These are phyloP conservation scores for Chlamydomonas applanata DNA, from an alignment of 139 green algal species.

Conservation along the genomic window DNA sequence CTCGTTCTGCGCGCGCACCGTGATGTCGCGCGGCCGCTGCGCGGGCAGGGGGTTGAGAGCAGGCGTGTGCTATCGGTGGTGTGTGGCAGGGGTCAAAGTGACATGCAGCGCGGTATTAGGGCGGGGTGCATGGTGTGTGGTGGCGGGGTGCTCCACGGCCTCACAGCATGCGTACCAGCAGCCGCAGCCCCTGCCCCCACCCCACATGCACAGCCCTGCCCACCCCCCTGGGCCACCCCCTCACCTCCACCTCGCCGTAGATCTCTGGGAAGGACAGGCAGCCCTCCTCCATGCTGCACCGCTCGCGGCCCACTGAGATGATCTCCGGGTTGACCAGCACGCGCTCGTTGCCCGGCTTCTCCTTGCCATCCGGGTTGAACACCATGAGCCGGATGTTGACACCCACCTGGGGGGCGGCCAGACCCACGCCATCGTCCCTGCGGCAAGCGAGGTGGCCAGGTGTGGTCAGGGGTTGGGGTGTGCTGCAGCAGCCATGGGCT, in stretches of 20 bases:
- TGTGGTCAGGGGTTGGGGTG: too few relatives aligned
- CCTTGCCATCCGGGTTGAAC: conserved; percentile 78
- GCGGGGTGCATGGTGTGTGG: too few relatives aligned
- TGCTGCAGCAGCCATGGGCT: too few relatives aligned
- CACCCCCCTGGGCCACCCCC: background rate
- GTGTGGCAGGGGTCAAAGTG: too few relatives aligned
- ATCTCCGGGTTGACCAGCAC: conserved; percentile 92
- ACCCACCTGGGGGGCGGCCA: conserved; percentile 95
- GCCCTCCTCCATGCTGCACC: conserved; percentile 71
- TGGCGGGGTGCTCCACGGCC: too few relatives aligned
- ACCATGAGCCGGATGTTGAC: conserved; percentile 98
- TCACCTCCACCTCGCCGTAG: conserved; percentile 68
- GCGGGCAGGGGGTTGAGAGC: too few relatives aligned
- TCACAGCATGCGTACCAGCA: too few relatives aligned
- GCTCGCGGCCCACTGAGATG: background rate
- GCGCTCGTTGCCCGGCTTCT: conserved; percentile 65
- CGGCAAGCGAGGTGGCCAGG: too few relatives aligned
- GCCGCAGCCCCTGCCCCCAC: too few relatives aligned
- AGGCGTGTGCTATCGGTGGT: too few relatives aligned
- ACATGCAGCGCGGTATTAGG: too few relatives aligned
- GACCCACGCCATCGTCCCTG: conserved; percentile 95
- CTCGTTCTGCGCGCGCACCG: conserved; percentile 84
- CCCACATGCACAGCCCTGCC: too few relatives aligned
- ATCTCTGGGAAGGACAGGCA: conserved; percentile 88
- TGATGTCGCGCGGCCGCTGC: conserved; percentile 70